A percentile compares a stretch with the other conserved stretches of the same genome.
Conservation (phyloP, 352 stramenopile species). For the Pythium guiyangense region DNA sequence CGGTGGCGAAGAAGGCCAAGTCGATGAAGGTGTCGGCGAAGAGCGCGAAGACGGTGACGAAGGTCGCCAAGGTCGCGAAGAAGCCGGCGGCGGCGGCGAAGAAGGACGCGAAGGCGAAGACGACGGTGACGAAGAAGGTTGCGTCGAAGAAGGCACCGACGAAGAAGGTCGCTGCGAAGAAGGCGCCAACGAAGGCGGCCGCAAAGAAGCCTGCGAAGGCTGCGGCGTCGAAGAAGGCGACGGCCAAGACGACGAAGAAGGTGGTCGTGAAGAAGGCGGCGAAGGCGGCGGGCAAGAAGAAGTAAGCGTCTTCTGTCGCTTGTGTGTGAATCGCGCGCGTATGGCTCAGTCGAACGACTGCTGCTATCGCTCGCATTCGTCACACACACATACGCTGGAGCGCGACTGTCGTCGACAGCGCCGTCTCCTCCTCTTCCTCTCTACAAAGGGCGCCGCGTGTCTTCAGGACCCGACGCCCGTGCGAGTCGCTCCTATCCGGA, state of each 20-base stretch:
- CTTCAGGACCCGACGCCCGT: slow-evolving; percentile 11
- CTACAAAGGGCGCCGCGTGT: too few relatives aligned
- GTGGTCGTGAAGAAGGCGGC: slow-evolving; percentile 20
- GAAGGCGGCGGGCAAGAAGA: slow-evolving; percentile 30
- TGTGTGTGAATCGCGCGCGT: not conserved
- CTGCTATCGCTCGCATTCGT: too few relatives aligned
- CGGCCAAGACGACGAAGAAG: slow-evolving; percentile 31
- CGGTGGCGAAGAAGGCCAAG: slow-evolving; percentile 49
- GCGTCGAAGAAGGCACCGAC: slow-evolving; percentile 55
- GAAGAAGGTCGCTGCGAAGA: slow-evolving; percentile 53
- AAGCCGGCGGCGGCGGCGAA: slow-evolving; percentile 35
- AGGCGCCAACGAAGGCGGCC: slow-evolving; percentile 34
- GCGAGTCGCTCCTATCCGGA: not conserved
- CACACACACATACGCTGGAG: too few relatives aligned
- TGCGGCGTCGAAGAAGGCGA: slow-evolving; percentile 35
- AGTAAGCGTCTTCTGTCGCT: slow-evolving; percentile 25
- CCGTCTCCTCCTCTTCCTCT: not conserved
- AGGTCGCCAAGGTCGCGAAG: slow-evolving; percentile 45
- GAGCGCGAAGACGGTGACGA: slow-evolving; percentile 35
- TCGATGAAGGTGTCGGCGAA: slow-evolving; percentile 60
- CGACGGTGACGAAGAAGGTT: slow-evolving; percentile 50
- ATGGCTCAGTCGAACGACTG: not conserved
- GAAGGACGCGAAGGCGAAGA: slow-evolving; percentile 26
- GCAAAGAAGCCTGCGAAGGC: slow-evolving; percentile 29
- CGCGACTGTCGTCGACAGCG: not conserved